Conservation (phyloP, 164 flowering plant genomes). For the Houttuynia cordata region DNA sequence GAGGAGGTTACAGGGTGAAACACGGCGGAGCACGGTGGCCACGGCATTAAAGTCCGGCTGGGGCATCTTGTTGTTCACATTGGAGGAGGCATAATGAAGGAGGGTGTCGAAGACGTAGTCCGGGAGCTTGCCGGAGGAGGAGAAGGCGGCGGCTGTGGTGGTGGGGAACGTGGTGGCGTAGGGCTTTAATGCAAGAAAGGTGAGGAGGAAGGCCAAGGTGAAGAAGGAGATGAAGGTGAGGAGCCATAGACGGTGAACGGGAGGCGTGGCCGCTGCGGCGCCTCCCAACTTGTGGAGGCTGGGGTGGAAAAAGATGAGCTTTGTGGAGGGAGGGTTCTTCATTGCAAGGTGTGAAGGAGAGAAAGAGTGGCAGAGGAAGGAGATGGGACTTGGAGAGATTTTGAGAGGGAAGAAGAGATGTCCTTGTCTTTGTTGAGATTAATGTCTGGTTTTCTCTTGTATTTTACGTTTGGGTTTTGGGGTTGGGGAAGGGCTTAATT, state of each 20-base stretch:
- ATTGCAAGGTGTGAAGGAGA: background rate
- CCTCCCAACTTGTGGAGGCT: slow-evolving; percentile 16
- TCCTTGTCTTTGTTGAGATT: too few species aligned
- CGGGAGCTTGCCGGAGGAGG: slow-evolving; percentile 17
- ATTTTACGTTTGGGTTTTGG: too few species aligned
- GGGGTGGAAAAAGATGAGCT: slow-evolving; percentile 22
- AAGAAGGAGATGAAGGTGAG: slow-evolving; percentile 49
- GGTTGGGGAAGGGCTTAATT: too few species aligned
- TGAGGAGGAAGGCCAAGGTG: slow-evolving; percentile 40
- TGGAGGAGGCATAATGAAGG: slow-evolving; percentile 47
- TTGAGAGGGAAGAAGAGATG: background rate
- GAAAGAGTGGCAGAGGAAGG: background rate
- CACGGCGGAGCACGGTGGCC: slow-evolving; percentile 31
- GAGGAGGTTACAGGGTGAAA: slow-evolving; percentile 59
- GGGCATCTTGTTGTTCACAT: slow-evolving; percentile 43
- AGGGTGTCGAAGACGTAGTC: slow-evolving; percentile 32
- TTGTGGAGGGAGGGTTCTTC: slow-evolving; percentile 11
- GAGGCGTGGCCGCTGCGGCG: background rate
- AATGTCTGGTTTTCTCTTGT: too few species aligned
- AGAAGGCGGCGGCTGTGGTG: slow-evolving; percentile 4
- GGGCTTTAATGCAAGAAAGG: slow-evolving; percentile 28
- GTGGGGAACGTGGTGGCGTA: background rate
- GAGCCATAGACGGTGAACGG: slow-evolving; percentile 37
- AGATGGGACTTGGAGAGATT: background rate
- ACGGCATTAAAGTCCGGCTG: slow-evolving; percentile 39